Conservation (phyloP, 768 basidiomycete genomes). For the Serpula lacrymans region DNA sequence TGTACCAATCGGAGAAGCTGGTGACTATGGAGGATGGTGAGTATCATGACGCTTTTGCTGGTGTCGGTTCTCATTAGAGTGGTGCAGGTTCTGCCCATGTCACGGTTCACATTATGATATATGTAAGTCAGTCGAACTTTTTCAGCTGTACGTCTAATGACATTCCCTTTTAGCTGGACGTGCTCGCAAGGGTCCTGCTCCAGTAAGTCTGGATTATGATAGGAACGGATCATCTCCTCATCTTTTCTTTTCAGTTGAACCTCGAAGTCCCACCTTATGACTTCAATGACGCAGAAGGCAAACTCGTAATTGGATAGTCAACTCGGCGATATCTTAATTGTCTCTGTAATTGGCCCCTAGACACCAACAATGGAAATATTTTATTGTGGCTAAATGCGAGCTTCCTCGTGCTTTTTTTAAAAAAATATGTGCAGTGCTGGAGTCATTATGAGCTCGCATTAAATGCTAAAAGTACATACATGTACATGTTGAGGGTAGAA, state of each 20-base stretch:
- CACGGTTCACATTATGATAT: slow-evolving; percentile 99
- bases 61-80: slow-evolving; percentile 1
- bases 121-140: slow-evolving; percentile 47
- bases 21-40: slow-evolving; percentile 96
- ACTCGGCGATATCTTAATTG: background rate
- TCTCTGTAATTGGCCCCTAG: background rate
- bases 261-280: slow-evolving; percentile 89
- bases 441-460: no score
- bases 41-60: slow-evolving; percentile 20
- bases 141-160: slow-evolving; percentile 10
- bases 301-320: slow-evolving; percentile 83
- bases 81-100: slow-evolving; percentile 87
- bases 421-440: no score
- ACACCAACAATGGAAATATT: background rate
- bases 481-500: no score
- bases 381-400: no score
- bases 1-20: slow-evolving; percentile 96
- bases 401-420: no score
- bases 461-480: no score
- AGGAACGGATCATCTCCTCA: background rate
- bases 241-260: slow-evolving; percentile 59
- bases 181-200: slow-evolving; percentile 94
- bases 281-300: slow-evolving; percentile 83
- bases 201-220: slow-evolving; percentile 48
- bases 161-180: slow-evolving; percentile 71